Evolutionary conservation across 768 basidiomycete genomes (phyloP), one percentile per base, ranked within the genome.

Genomic region (Pisolithus microcarpus): DNA sequence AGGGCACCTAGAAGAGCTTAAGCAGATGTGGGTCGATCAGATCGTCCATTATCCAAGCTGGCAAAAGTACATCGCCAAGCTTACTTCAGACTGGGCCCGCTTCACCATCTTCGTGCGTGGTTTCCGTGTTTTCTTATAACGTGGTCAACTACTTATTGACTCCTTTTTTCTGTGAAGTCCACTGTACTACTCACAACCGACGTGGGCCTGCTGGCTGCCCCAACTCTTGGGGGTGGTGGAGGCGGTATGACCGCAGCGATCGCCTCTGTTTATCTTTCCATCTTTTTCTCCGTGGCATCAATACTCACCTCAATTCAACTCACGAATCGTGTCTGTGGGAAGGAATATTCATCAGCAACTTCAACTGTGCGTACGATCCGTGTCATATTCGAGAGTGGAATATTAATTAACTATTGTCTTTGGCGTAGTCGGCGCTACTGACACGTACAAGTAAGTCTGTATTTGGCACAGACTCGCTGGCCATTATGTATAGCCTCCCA

Each of bases 401-500:
- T 7, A 13, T 24, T 18, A 8, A 40, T 38, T 18, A 19, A 10
- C n/a, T 42, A 36, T 51, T 16, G 28, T 38, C 49, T 3, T 52
- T 1, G 19, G 2, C 36, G 24, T 26, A 18, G 31, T 23, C 49
- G 8, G 26, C 34, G 19, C 28, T 46, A 42, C 50, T 45, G 46
- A 11, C 28, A n/a, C 57, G 51, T 9, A 57, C 52, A 44, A 58
- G 56, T 55, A 10, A 47, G 44, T 2, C 52, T 45, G 0, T 57
- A 65, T 39, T 54, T 3, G 74, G 77, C 5, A 58, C 74, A 6
- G 74, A 77, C 52, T 69, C 65, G 0, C 64, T 78, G 9, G 75
- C 77, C 5, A 65, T 78, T n/a, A 53, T 78, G 54, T 76, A 75
- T 53, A 73, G 74, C 51, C 55, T 80, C 23, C 77, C 78, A 1